Evolutionary conservation across 768 basidiomycete genomes (phyloP).

Genomic region (Macrolepiota albuminosa): DNA sequence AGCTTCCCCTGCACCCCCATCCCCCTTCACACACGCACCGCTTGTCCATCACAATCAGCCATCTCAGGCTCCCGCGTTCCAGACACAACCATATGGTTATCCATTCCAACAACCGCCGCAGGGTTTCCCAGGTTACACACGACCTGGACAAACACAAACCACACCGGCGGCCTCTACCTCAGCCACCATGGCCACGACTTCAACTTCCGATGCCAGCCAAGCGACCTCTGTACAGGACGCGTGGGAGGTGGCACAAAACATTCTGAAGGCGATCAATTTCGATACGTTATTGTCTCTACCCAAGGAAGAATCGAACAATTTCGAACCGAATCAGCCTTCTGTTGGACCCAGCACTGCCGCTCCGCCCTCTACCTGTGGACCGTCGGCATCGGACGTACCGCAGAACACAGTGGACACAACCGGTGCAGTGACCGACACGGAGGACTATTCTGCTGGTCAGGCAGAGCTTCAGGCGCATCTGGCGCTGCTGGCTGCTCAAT

Average conservation of each 20-base stretch:
- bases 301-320: conserved; percentile 24
- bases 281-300: conserved; percentile 44
- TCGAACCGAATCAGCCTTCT: conserved; percentile 4
- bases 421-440: background rate
- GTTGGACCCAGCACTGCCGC: background rate
- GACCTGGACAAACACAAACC: conserved; percentile 21
- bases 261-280: conserved; percentile 74
- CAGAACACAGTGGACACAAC: background rate
- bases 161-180: conserved; percentile 2
- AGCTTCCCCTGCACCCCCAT: conserved; percentile 27
- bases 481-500: conserved; percentile 66
- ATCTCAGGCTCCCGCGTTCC: conserved; percentile 8
- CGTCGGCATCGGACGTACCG: background rate
- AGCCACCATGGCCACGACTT: conserved; percentile 7
- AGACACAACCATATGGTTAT: conserved; percentile 9
- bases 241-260: conserved; percentile 75
- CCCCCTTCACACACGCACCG: conserved; percentile 62
- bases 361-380: background rate
- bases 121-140: conserved; percentile 18
- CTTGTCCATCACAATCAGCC: conserved; percentile 32
- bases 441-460: conserved; percentile 24
- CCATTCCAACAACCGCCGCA: conserved; percentile 11
- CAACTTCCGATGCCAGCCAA: conserved; percentile 16
- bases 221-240: conserved; percentile 49
- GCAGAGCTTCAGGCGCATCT: conserved; percentile 72